Percentiles rank a stretch among this genome's conserved stretches.
Conservation (phyloP, 345 rosid genomes). For the Nephelium lappaceum region DNA sequence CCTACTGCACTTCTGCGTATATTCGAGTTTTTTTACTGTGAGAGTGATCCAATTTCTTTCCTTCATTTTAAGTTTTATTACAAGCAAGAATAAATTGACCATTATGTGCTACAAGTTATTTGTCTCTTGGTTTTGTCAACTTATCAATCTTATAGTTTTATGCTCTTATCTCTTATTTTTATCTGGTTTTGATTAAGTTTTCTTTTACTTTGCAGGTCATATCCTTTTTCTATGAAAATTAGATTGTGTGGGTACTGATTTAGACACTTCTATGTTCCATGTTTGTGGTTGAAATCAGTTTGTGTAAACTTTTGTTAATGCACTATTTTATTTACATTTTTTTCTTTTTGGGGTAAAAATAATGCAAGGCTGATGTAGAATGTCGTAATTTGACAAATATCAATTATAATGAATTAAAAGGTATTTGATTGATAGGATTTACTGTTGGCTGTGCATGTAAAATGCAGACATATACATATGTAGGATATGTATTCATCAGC, state of each 20-base stretch:
- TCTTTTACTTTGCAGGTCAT: conserved; percentile 75
- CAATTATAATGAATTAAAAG: neutral
- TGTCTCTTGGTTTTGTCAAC: neutral
- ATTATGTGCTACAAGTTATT: neutral
- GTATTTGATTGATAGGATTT: neutral
- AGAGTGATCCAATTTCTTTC: no score
- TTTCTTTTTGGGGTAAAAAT: neutral
- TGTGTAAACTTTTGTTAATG: neutral
- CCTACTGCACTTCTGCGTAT: no score
- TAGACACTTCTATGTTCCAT: neutral
- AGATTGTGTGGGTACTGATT: conserved; percentile 5
- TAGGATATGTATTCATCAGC: neutral
- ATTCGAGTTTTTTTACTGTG: no score
- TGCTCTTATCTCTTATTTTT: neutral
- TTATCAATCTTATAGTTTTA: neutral
- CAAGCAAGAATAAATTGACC: no score
- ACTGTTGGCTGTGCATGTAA: neutral
- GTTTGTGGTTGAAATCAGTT: neutral
- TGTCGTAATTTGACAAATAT: neutral
- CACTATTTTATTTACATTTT: neutral
- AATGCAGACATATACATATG: neutral
- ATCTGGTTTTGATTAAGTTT: conserved; percentile 2
- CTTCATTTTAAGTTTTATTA: no score
- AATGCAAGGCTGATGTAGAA: neutral
- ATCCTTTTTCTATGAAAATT: conserved; percentile 61